A percentile compares a stretch with the other conserved stretches of the same genome.
Conservation (phyloP, 768 basidiomycete genomes). For the Amanita muscaria region DNA sequence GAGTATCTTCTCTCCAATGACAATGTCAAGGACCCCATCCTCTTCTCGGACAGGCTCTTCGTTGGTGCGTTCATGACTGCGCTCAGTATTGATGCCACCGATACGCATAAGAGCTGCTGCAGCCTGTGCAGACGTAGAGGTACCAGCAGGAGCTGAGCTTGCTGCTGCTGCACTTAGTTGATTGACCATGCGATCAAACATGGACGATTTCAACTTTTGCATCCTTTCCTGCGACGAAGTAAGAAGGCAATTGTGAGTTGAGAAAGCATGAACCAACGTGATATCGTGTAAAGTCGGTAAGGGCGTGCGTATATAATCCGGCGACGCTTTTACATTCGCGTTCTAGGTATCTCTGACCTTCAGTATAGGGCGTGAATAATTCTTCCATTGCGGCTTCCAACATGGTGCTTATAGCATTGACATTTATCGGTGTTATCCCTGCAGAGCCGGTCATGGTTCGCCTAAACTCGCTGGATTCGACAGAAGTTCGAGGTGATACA, state of each 20-base stretch:
- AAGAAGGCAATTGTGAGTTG: conserved; percentile 8
- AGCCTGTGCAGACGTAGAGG: conserved; percentile 72
- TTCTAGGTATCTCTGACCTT: conserved; percentile 87
- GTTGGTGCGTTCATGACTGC: conserved; percentile 37
- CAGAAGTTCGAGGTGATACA: conserved; percentile 51
- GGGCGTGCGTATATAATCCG: conserved; percentile 65
- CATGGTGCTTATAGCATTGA: conserved; percentile 68
- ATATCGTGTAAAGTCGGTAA: conserved; percentile 74
- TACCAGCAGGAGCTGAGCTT: conserved; percentile 44
- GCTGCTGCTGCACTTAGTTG: conserved; percentile 73
- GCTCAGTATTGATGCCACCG: conserved; percentile 62
- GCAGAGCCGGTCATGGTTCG: conserved; percentile 41
- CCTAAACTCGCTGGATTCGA: conserved; percentile 54
- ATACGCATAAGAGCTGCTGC: conserved; percentile 87
- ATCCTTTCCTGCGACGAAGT: conserved; percentile 37
- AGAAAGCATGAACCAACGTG: conserved; percentile 45
- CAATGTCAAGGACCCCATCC: conserved; percentile 72
- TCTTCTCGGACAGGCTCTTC: conserved; percentile 74
- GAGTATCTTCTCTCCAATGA: conserved; percentile 81
- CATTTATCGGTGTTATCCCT: conserved; percentile 35
- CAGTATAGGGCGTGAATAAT: conserved; percentile 88
- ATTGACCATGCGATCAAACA: conserved; percentile 90
- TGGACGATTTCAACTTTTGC: conserved; percentile 63
- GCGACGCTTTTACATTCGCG: conserved; percentile 79
- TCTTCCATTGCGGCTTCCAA: conserved; percentile 96